Conservation (phyloP, 768 basidiomycete genomes). For the Tylopilus balloui region DNA sequence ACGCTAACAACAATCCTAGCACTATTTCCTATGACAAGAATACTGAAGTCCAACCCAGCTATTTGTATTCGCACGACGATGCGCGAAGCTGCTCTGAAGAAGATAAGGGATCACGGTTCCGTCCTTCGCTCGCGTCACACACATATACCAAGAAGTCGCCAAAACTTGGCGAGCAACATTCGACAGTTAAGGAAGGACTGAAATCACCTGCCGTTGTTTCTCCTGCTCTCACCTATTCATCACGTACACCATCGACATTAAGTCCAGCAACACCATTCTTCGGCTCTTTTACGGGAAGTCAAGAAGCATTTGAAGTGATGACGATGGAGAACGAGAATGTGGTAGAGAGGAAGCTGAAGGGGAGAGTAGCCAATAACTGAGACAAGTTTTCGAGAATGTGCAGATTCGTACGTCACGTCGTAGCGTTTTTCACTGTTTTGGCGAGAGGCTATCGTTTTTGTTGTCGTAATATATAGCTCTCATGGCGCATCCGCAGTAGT, state of each 20-base stretch:
- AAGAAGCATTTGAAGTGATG: conserved; percentile 31
- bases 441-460: conserved; percentile 4
- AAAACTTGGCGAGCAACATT: conserved; percentile 10
- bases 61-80: conserved; percentile 25
- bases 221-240: conserved; percentile 66
- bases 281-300: conserved; percentile 43
- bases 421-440: conserved; percentile 8
- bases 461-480: conserved; percentile 7
- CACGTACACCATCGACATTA: conserved; percentile 56
- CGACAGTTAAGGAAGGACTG: conserved; percentile 28
- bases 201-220: conserved; percentile 56
- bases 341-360: conserved; percentile 24
- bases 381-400: too few relatives aligned
- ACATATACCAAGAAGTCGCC: conserved; percentile 13
- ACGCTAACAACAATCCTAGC: conserved; percentile 21
- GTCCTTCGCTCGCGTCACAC: conserved; percentile 10
- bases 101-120: conserved; percentile 5
- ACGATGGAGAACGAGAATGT: conserved; percentile 20
- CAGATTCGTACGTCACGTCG: not conserved
- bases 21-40: conserved; percentile 16
- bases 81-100: conserved; percentile 3
- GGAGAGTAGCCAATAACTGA: conserved; percentile 17
- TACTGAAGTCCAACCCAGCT: conserved; percentile 14
- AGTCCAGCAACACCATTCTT: conserved; percentile 73
- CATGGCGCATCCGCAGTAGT: not conserved